Evolutionary conservation across 306 rosid species (phyloP), one percentile per base, ranked within the genome.

Genomic region (Acacia crassicarpa): DNA sequence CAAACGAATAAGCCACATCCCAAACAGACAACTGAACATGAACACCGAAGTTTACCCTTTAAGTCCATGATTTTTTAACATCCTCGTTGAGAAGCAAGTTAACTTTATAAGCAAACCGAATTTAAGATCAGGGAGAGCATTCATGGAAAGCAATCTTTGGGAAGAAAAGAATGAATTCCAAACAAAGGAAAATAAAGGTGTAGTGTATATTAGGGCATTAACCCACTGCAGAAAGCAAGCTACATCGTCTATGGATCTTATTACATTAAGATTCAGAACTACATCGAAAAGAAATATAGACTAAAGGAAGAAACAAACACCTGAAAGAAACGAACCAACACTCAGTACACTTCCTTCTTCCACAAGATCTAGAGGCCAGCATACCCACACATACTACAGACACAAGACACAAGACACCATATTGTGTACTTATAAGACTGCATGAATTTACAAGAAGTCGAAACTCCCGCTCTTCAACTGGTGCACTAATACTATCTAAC

Each of bases 231-330:
- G 43, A 16, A 16, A 14, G 22, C 2, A 65, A 65, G 30, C 49
- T 20, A 67, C 22, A 17, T 35, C 10, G 12, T 25, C 4, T 9
- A 33, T 8, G 14, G 79, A 49, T 33, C 72, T 79, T 46, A 79
- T 76, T 83, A 53, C 53, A 83, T 45, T 14, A 58, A 63, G 53
- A 68, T 62, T 33, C 77, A 63, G 40, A 85, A 68, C 61, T 83
- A 78, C 85, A 74, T 53, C 33, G 5, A 20, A 11, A 66, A 66
- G 45, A 33, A 66, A 33, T 45, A 19, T 23, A 76, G 20, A 71
- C 27, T 25, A 32, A 3, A 23, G 46, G 17, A 72, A 19, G 61
- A 7, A 59, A 25, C 38, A 16, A 22, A 72, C 41, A 45, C n/a
- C 74, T n/a, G 8, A 40, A 68, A 38, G 19, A 68, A 40, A 54